Conservation (phyloP, 2,329 filamentous ascomycete genomes). For the Botrytis squamosa region DNA sequence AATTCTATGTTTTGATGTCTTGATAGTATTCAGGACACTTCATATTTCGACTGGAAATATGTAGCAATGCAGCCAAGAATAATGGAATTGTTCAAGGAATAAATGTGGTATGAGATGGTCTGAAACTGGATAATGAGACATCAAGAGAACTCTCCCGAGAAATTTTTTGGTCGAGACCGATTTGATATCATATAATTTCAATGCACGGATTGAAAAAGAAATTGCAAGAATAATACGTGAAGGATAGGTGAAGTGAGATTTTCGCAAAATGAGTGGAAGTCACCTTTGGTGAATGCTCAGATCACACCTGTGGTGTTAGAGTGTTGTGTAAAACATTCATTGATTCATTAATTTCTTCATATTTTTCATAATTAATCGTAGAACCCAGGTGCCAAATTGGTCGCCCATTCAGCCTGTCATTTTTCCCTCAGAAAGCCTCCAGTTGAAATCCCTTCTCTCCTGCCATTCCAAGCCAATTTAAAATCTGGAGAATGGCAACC, state of each 20-base stretch:
- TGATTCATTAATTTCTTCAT: background rate
- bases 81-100: background rate
- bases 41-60: background rate
- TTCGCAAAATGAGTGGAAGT: background rate
- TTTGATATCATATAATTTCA: background rate
- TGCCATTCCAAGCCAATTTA: background rate
- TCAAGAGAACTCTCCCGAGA: background rate
- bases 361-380: background rate
- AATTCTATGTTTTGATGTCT: background rate
- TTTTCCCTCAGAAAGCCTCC: background rate
- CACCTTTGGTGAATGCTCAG: too few species aligned
- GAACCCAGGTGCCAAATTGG: too few species aligned
- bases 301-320: background rate
- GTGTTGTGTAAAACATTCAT: background rate
- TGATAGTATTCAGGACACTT: background rate
- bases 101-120: too few species aligned
- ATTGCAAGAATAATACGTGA: too few species aligned
- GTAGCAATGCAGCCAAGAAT: too few species aligned
- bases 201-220: too few species aligned
- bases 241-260: too few species aligned
- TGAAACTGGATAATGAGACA: background rate
- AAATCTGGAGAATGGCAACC: conserved; percentile 44
- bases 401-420: background rate
- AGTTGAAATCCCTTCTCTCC: background rate
- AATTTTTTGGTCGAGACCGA: background rate